Base-by-base conservation (phyloP, 768 basidiomycete species). In the Pilatotrama ljubarskyi region DNA sequence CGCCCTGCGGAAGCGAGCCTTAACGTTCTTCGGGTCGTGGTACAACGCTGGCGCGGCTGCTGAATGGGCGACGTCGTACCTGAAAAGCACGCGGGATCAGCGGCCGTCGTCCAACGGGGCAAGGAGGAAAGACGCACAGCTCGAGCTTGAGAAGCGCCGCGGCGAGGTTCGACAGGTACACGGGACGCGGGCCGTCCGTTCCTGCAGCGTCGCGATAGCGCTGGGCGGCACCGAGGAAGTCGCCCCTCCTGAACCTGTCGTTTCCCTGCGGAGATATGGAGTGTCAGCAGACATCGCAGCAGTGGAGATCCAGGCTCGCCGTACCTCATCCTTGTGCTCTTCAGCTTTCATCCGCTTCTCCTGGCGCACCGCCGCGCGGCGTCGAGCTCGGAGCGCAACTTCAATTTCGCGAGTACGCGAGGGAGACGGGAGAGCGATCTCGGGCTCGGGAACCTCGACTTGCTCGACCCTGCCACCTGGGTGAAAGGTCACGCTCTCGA, bases 111-210 rank as follows among this genome's bases (percentile, higher is more conserved):
- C 29, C 5, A 32, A 32, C 29, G 10, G 5, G n/a, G n/a, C n/a
- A n/a, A 32, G 29, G 4, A 10, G 29, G 29, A 32, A 10, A 32
- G 5, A 10, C 29, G 4, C 10, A 32, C 29, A 32, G 29, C 29
- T 32, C 29, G 29, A 32, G 29, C 29, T 80, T 78, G 11, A 83
- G 68, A 63, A 77, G 77, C 0, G 77, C 72, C 18, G 74, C 73
- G 0, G 79, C 74, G 24, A 82, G 65, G 59, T 83, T 83, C 9
- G 74, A 53, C 47, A 81, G 68, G 55, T 77, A 75, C 4, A 76
- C 60, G 0, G 77, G 71, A 18, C 76, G 73, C 0, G 69, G 66
- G 1, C 79, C 75, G 46, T 80, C 75, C n/a, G 73, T 66, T 1
- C 66, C 37, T 1, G 29, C 29, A 32, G 29, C 29, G 29, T 10